Evolutionary conservation across 306 rosid species (phyloP), one percentile per base, ranked within the genome.

Genomic region (Albizia julibrissin): DNA sequence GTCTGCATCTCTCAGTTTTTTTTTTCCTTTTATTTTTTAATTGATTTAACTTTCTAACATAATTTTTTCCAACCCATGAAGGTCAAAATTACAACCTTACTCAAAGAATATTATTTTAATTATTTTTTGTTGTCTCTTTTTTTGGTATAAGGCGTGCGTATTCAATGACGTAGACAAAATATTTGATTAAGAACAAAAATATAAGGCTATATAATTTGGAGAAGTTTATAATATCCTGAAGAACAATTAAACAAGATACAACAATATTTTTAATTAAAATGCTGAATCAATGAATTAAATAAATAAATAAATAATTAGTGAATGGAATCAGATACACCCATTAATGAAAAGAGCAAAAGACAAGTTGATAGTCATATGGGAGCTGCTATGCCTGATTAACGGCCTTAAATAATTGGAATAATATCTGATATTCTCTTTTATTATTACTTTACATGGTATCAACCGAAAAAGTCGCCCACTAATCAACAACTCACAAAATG

Each of bases 271-370:
- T 6, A 52, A 52, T 52, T 3, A 69, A 54, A 56, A 21, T 8
- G 14, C 8, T 21, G 4, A 56, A 56, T 19, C 13, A n/a, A 56
- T 52, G 10, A 52, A 52, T 19, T 19, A 52, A 52, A 21, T 54
- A 21, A 16, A 18, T 22, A 58, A 49, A 22, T 62, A 54, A 76
- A 34, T 31, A 75, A 70, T 52, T 13, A 29, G 76, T 75, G 31
- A 58, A 22, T 75, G 84, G 89, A 86, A 86, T 86, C 84, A 69
- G 86, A 86, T 82, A 74, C 89, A 86, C 82, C 59, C 86, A 86
- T 73, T 75, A 69, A 82, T 39, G 40, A 69, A 83, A 72, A 72
- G 59, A 69, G 49, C 43, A 33, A 39, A 71, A 64, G 78, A 67
- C 81, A 83, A 83, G 33, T 77, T 72, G 10, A 80, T 56, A 4